phyloP scores from a whole-genome alignment of 1,139 yeast species.

The Yamadazyma trypodendri region DNA sequence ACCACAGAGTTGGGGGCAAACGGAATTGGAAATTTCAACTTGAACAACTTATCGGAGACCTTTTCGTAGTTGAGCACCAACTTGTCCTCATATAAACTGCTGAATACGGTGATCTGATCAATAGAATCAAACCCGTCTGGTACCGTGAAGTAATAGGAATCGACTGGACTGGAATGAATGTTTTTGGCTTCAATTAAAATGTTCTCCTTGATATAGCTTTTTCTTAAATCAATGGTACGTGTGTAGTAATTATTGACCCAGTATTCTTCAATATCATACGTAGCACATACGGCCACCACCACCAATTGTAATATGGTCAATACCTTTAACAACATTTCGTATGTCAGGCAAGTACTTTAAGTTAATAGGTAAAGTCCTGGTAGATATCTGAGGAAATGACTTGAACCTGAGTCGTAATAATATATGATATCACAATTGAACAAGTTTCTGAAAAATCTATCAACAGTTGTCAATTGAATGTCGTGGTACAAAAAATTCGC shows the following conservation, averaged over 20 bases:
- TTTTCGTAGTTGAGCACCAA: slow-evolving; percentile 23
- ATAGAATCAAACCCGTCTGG: slow-evolving; percentile 36
- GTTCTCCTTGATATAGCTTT: slow-evolving; percentile 67
- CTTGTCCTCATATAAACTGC: slow-evolving; percentile 31
- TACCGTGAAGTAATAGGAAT: slow-evolving; percentile 57
- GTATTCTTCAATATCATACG: slow-evolving; percentile 3
- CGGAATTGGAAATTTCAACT: slow-evolving; percentile 60
- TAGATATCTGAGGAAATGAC: not conserved
- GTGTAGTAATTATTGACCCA: slow-evolving; percentile 51
- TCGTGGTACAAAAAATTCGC: not conserved
- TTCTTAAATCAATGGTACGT: slow-evolving; percentile 61
- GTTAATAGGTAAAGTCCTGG: not conserved
- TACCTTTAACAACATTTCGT: slow-evolving; percentile 3
- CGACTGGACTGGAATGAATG: slow-evolving; percentile 51
- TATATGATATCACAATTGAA: not conserved
- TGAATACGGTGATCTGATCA: slow-evolving; percentile 48
- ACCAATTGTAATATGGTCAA: slow-evolving; percentile 2
- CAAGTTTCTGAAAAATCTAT: not conserved
- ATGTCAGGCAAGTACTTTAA: not conserved
- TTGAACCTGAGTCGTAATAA: too few species aligned
- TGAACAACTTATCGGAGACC: slow-evolving; percentile 29
- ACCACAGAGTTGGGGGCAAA: slow-evolving; percentile 60
- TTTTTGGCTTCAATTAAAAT: slow-evolving; percentile 58
- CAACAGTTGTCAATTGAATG: not conserved
- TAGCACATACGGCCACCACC: slow-evolving; percentile 1